Conservation (phyloP, 176 grass and related monocot species). For the Calamus simplicifolius region DNA sequence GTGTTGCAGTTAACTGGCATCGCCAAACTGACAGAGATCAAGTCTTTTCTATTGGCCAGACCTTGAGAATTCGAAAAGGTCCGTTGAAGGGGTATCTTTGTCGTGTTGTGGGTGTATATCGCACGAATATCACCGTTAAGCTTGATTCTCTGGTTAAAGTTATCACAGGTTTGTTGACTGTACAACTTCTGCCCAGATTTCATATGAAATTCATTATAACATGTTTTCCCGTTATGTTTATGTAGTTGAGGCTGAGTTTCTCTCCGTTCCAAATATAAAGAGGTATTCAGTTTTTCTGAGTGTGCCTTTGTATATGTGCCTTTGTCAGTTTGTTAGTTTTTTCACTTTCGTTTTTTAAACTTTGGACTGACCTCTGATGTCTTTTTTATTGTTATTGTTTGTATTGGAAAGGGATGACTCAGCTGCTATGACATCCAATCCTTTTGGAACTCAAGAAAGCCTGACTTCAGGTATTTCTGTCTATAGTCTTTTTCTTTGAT, state of each 20-base stretch:
- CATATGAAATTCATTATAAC: background rate
- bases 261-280: slow-evolving; percentile 55
- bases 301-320: too few relatives aligned
- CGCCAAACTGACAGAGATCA: slow-evolving; percentile 58
- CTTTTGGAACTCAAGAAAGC: slow-evolving; percentile 48
- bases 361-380: too few relatives aligned
- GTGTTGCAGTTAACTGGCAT: slow-evolving; percentile 42
- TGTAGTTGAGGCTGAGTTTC: slow-evolving; percentile 74
- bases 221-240: slow-evolving; percentile 7
- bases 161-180: slow-evolving; percentile 81
- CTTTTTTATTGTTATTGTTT: too few relatives aligned
- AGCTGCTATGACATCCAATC: slow-evolving; percentile 37
- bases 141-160: slow-evolving; percentile 87
- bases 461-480: slow-evolving; percentile 24
- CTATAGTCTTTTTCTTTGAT: background rate
- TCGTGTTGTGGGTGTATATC: slow-evolving; percentile 73
- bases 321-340: too few relatives aligned
- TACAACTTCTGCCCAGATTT: background rate
- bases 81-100: slow-evolving; percentile 98
- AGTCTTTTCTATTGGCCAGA: slow-evolving; percentile 76
- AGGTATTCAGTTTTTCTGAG: slow-evolving; percentile 27
- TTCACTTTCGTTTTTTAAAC: too few relatives aligned
- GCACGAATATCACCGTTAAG: slow-evolving; percentile 90
- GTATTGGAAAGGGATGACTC: slow-evolving; percentile 35
- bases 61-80: slow-evolving; percentile 74